Conservation (phyloP, 129 eudicot genomes). For the Chrysanthemum seticuspe region DNA sequence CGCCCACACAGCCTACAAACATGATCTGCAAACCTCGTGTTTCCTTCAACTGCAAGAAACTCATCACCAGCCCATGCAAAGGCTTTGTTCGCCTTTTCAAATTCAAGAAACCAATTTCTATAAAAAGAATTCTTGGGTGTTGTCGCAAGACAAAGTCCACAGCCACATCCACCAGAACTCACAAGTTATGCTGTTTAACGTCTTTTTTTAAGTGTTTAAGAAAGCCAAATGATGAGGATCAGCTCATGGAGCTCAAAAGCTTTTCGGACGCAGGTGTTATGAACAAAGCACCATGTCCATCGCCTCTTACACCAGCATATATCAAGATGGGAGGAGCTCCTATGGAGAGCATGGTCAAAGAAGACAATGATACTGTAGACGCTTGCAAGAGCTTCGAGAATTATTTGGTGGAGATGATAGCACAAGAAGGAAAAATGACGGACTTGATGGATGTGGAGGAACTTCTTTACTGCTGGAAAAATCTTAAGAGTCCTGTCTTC, state of each 20-base stretch:
- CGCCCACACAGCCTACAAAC: not conserved
- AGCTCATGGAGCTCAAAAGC: conserved; percentile 60
- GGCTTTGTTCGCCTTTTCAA: conserved; percentile 36
- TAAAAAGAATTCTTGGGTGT: conserved; percentile 33
- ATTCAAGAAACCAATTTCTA: conserved; percentile 50
- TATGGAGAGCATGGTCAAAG: conserved; percentile 17
- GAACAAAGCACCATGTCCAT: conserved; percentile 45
- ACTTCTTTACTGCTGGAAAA: conserved; percentile 82
- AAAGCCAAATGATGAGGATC: conserved; percentile 43
- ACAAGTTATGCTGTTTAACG: conserved; percentile 12
- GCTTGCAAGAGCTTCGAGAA: conserved; percentile 74
- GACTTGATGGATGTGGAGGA: conserved; percentile 84
- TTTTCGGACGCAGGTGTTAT: conserved; percentile 41
- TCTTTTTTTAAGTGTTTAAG: conserved; percentile 31
- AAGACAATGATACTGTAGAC: conserved; percentile 52
- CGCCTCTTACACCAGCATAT: conserved; percentile 60
- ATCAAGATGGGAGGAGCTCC: conserved; percentile 28
- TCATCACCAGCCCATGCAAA: conserved; percentile 57
- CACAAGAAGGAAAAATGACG: conserved; percentile 68
- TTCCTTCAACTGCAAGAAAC: conserved; percentile 59
- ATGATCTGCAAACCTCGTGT: conserved; percentile 38
- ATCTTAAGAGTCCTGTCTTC: conserved; percentile 74
- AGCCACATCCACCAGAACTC: conserved; percentile 10
- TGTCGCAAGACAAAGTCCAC: conserved; percentile 20
- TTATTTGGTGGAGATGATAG: conserved; percentile 70